phyloP scores from a whole-genome alignment of 2,329 filamentous ascomycete species.

The Aspergillus udagawae region DNA sequence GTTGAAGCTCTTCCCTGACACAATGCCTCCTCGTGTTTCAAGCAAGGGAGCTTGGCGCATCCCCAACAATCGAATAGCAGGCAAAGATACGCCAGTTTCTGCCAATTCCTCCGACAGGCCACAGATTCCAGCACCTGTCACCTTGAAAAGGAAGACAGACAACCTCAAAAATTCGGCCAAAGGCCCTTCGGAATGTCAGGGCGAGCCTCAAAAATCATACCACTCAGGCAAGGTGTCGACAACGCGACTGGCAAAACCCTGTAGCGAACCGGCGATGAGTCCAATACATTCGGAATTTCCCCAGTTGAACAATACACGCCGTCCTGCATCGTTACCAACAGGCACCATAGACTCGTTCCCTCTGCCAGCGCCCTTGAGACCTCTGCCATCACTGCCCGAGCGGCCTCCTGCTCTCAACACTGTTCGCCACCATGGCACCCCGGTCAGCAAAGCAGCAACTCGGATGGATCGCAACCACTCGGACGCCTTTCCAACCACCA shows the following conservation, averaged over 20 bases:
- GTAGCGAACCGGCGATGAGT: neutral
- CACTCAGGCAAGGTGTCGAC: neutral
- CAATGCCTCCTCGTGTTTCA: slow-evolving; percentile 27
- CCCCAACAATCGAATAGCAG: slow-evolving; percentile 12
- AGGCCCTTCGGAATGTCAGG: neutral
- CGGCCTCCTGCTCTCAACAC: slow-evolving; percentile 6
- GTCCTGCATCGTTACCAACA: slow-evolving; percentile 22
- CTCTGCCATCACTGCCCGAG: slow-evolving; percentile 32
- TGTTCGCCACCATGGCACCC: slow-evolving; percentile 4
- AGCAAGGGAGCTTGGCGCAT: slow-evolving; percentile 25
- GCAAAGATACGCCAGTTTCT: slow-evolving; percentile 1
- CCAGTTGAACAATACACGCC: slow-evolving; percentile 9
- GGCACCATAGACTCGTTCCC: slow-evolving; percentile 29
- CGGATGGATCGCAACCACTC: neutral
- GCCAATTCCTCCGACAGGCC: neutral
- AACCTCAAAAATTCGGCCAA: neutral
- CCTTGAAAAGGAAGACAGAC: neutral
- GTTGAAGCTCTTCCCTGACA: slow-evolving; percentile 33
- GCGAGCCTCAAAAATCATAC: neutral
- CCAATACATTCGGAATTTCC: slow-evolving; percentile 2
- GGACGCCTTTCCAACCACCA: neutral
- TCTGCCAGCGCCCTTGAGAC: slow-evolving; percentile 32
- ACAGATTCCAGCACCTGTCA: neutral
- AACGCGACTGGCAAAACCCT: neutral
- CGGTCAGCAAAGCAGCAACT: neutral